Base-by-base conservation (phyloP, 805 yeast species). In the Monosporozyma siamensis region DNA sequence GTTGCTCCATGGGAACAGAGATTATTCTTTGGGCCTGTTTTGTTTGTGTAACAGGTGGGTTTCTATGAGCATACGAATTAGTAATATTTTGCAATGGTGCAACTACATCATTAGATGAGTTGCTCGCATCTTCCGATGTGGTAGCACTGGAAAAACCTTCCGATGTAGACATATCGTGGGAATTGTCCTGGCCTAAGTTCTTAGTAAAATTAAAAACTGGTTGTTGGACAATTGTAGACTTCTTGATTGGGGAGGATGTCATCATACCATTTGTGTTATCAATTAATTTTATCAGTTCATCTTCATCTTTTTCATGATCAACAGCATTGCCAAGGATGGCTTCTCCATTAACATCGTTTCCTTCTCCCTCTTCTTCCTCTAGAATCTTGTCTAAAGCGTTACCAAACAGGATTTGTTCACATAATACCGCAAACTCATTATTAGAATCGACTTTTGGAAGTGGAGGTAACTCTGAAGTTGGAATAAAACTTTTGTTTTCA, bases 341-440 rank as follows among this genome's bases (percentile, higher is more conserved):
- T 4, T 37, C 24, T 11, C 14, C 12, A 11, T 18, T 26, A 1
- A 24, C 15, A 10, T 26, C 21, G 8, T 24, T 38, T 14, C 43
- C 41, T 4, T 34, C 46, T 27, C 47, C 49, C 25, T 50, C 53
- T 37, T 49, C 54, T 34, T 56, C 62, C 35, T 53, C 61, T 11
- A 52, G 25, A 30, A 54, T 58, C 23, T 50, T 52, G 23, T 51
- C 56, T 11, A 58, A 40, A 1, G 50, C 59, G 17, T 52, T 48
- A 4, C 61, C 59, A 45, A 57, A 59, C 10, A 61, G 38, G 11
- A 60, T 50, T 34, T 57, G 56, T 30, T 59, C 59, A 43, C 63
- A 57, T n/a, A 60, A 39, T n/a, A 44, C 40, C 25, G 55, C 61
- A 40, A 61, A 60, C 24, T 59, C 64, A 26, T 51, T 40, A 21